Evolutionary conservation across 2,329 filamentous ascomycete species (phyloP), one percentile per base, ranked within the genome.

Genomic region (Sphaerulina musiva): DNA sequence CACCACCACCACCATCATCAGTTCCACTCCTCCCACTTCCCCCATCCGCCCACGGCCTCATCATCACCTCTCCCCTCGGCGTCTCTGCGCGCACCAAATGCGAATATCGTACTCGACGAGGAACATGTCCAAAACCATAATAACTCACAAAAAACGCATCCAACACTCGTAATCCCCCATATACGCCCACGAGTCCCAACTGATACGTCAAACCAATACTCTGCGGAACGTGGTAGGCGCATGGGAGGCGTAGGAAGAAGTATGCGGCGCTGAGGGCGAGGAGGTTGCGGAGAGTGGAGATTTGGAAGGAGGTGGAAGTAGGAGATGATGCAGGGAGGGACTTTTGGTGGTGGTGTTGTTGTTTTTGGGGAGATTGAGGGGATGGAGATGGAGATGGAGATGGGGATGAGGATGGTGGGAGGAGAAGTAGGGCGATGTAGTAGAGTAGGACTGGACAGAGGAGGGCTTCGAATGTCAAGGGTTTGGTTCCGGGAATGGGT

Each of bases 151-250:
- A 74, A 64, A 75, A 75, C 8, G 68, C 71, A 55, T 75, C 73
- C 9, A 75, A 43, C 3, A 75, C 73, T 32, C 73, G 59, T 44
- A 68, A 69, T 8, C 70, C 69, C 7, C 73, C 73, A 48, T 75
- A 75, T 2, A 74, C 54, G 3, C 72, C 73, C 1, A 75, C 71
- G 6, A 75, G 68, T 4, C 70, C 70, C 12, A 75, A 69, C 51
- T 75, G 73, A 48, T 75, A 75, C 12, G 72, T 75, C 14, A 75
- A 62, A n/a, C 73, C 73, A 40, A 75, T 72, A 53, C 70, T 73
- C 55, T 72, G 73, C 4, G 73, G 71, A 4, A 74, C 70, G 59
- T 75, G 68, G 46, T 75, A 74, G 3, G 64, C 65, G 4, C 75
- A 64, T 11, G 73, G 72, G 11, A 75, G 58, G 5, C 72, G 67